phyloP scores from a whole-genome alignment of 768 basidiomycete species.

The Russula foetens region DNA sequence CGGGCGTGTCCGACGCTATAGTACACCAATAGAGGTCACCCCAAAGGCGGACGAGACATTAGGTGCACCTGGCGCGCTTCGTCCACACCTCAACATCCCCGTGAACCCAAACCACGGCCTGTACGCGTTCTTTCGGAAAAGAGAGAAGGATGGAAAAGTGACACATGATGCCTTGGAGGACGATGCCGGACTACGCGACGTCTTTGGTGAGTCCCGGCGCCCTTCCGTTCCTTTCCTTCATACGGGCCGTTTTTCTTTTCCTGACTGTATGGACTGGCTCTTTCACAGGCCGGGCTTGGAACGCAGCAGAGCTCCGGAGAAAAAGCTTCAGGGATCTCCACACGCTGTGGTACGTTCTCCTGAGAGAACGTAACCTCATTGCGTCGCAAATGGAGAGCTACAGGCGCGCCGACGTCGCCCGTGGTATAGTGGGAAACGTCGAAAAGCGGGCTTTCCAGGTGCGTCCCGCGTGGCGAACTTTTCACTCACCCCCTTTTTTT shows the following conservation, averaged over 20 bases:
- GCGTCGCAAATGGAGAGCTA: conserved; percentile 81
- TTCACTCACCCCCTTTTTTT: not conserved
- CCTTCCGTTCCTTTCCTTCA: not conserved
- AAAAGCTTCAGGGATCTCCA: conserved; percentile 94
- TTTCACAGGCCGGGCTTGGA: conserved; percentile 77
- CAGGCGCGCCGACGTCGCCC: conserved; percentile 43
- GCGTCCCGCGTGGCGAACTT: not conserved
- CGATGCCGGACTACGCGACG: conserved; percentile 24
- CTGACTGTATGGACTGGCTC: not conserved
- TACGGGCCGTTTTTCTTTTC: not conserved
- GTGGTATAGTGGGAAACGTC: not conserved
- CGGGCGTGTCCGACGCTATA: conserved; percentile 3
- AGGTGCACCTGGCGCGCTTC: conserved; percentile 25
- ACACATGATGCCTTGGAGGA: conserved; percentile 43
- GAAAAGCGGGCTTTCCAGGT: conserved; percentile 13
- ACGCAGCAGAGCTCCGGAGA: conserved; percentile 72
- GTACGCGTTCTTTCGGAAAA: conserved; percentile 66
- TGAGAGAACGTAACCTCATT: conserved; percentile 85
- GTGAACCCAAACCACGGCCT: conserved; percentile 63
- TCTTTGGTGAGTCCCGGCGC: conserved; percentile 29
- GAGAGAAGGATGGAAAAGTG: conserved; percentile 40
- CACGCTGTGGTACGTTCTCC: conserved; percentile 85
- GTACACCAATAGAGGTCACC: conserved; percentile 7
- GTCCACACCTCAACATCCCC: conserved; percentile 36
- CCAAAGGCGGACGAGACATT: not conserved